A percentile compares a stretch with the other conserved stretches of the same genome.
phyloP scores from a whole-genome alignment of 2,329 filamentous ascomycete species.

The Rhexocercosporidium sp. region DNA sequence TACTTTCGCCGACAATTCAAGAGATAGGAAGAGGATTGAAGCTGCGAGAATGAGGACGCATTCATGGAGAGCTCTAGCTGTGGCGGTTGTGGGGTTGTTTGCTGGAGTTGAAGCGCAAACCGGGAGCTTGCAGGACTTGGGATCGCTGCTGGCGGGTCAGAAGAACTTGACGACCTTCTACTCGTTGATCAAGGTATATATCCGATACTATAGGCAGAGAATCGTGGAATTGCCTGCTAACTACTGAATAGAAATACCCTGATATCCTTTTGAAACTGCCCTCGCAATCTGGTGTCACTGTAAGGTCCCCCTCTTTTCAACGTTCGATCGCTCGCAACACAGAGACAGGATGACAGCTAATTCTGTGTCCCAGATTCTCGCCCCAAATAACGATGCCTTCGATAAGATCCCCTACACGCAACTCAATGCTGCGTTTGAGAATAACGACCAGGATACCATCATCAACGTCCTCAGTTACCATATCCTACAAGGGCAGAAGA shows the following conservation, averaged over 20 bases:
- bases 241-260: conserved; percentile 49
- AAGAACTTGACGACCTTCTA: conserved; percentile 52
- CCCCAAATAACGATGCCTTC: conserved; percentile 46
- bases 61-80: conserved; percentile 28
- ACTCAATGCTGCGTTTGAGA: conserved; percentile 38
- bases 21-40: not conserved
- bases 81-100: conserved; percentile 22
- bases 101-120: conserved; percentile 31
- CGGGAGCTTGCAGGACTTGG: conserved; percentile 44
- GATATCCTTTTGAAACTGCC: conserved; percentile 52
- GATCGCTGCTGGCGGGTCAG: conserved; percentile 46
- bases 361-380: conserved; percentile 42
- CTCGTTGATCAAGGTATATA: conserved; percentile 49
- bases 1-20: not conserved
- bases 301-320: conserved; percentile 38
- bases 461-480: conserved; percentile 46
- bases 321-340: not conserved
- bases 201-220: not conserved
- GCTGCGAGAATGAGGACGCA: conserved; percentile 25
- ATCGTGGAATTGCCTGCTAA: conserved; percentile 15
- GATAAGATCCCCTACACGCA: conserved; percentile 44
- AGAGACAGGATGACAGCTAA: conserved; percentile 1
- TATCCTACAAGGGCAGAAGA: conserved; percentile 41
- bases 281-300: conserved; percentile 51
- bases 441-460: conserved; percentile 45